A percentile compares a stretch with the other conserved stretches of the same genome.
Evolutionary conservation across 805 yeast species (phyloP).

Genomic region (Candida argentea): DNA sequence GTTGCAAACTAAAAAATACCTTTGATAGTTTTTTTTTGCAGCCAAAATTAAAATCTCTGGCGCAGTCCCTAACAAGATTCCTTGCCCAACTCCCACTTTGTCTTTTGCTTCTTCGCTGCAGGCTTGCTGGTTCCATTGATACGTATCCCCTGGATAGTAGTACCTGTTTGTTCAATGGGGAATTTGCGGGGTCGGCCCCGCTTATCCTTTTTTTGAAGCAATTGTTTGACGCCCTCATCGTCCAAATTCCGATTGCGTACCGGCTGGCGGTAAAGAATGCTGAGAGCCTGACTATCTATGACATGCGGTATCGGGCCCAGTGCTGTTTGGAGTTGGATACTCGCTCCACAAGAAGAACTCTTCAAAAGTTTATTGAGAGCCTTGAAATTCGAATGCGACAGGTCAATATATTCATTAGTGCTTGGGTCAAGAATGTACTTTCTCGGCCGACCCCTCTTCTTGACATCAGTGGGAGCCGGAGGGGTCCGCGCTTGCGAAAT

Average conservation of each 20-base stretch:
- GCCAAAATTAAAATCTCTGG: too few relatives aligned
- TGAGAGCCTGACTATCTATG: conserved; percentile 4
- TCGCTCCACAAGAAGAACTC: not conserved
- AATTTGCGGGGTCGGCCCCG: conserved; percentile 44
- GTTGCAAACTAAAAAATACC: not conserved
- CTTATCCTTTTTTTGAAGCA: conserved; percentile 31
- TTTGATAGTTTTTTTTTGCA: too few relatives aligned
- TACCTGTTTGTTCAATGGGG: conserved; percentile 36
- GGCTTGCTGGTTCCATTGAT: conserved; percentile 21
- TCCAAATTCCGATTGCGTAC: conserved; percentile 18
- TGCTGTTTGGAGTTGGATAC: not conserved
- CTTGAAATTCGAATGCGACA: conserved; percentile 32
- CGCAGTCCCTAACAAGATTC: too few relatives aligned
- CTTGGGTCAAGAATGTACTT: conserved; percentile 31
- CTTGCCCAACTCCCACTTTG: too few relatives aligned
- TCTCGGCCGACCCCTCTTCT: conserved; percentile 33
- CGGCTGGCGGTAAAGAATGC: conserved; percentile 19
- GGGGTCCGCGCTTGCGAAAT: too few relatives aligned
- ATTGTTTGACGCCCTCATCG: conserved; percentile 23
- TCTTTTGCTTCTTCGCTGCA: conserved; percentile 3
- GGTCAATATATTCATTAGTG: conserved; percentile 30
- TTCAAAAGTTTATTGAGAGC: conserved; percentile 22
- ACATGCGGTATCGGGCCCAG: too few relatives aligned
- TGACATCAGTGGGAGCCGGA: too few relatives aligned
- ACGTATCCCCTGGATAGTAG: conserved; percentile 33